Evolutionary conservation across 345 rosid species (phyloP), one percentile per base, ranked within the genome.

Genomic region (Aquilaria yunnanensis): DNA sequence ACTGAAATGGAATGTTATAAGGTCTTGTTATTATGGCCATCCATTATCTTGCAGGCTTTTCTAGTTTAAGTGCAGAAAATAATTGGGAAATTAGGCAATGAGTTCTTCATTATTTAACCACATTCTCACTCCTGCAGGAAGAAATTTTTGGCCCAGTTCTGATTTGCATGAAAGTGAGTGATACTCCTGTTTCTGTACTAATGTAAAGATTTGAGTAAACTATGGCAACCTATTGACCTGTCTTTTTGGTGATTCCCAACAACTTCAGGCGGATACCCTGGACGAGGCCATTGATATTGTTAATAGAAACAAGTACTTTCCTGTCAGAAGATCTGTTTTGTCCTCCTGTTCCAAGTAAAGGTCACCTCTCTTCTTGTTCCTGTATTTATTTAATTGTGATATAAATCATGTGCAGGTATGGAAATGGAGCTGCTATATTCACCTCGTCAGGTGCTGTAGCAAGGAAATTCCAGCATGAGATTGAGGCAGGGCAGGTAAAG

Each of bases 61-160:
- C 23, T 16, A 33, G 60, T 56, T 11, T 57, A 32, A 29, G 58
- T 63, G 48, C 29, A 30, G 33, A 45, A 56, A 49, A 3, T 10
- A 61, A 47, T 9, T 29, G 23, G 23, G 6, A 31, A 30, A 11
- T 2, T 64, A 37, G 47, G 62, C 47, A 23, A 66, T 43, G 14
- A 64, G 23, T 33, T 47, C 10, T 67, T 14, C 60, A 30, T 23
- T 16, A 16, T 16, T 16, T 16, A 16, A 16, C 23, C 23, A 16
- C 23, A 16, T 16, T 34, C 51, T 51, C 64, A 57, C 54, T 52
- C 68, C 51, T 74, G 74, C 83, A 93, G 98, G 99, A 93, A 80
- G 99, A 93, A 80, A 93, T 93, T 65, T 93, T 93, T 72, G 99
- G 99, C 60, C 99, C 99, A 0, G 99, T 93, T 80, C 95, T 93